Conservation (phyloP, 176 grass and related monocot species). For the Panicum miliaceum region DNA sequence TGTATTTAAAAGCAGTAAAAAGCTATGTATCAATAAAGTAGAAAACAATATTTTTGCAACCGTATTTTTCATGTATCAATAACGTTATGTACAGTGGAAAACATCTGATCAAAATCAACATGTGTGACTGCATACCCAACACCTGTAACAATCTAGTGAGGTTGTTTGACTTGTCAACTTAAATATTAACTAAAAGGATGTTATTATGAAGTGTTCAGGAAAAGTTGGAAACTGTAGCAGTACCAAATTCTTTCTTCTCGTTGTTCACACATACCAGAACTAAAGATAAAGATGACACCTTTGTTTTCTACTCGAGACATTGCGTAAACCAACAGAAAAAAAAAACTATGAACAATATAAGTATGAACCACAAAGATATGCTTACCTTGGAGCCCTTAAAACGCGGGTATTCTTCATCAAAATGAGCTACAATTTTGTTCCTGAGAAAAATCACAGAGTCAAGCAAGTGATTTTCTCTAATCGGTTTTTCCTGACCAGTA, state of each 20-base stretch:
- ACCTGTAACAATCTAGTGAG: no score
- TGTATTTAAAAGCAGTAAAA: background rate
- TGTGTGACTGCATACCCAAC: no score
- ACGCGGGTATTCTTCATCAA: background rate
- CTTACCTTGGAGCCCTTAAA: conserved; percentile 4
- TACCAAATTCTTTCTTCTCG: background rate
- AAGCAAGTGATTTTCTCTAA: background rate
- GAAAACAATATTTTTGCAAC: background rate
- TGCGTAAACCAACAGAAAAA: background rate
- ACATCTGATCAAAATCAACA: background rate
- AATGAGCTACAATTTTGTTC: conserved; percentile 17
- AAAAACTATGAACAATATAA: background rate
- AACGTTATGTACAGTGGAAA: background rate
- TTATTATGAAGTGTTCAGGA: no score
- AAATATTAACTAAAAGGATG: no score
- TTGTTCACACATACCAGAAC: background rate
- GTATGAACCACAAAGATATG: background rate
- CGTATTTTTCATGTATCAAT: background rate
- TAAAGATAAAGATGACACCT: background rate
- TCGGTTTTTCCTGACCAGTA: background rate
- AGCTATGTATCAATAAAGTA: background rate
- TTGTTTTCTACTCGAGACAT: background rate
- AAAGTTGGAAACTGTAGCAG: background rate
- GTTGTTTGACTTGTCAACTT: background rate
- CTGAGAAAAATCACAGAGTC: background rate